These are phyloP conservation scores for Suhomyces panamericanus DNA, from an alignment of 1,139 yeast species.

Conservation along the genomic window DNA sequence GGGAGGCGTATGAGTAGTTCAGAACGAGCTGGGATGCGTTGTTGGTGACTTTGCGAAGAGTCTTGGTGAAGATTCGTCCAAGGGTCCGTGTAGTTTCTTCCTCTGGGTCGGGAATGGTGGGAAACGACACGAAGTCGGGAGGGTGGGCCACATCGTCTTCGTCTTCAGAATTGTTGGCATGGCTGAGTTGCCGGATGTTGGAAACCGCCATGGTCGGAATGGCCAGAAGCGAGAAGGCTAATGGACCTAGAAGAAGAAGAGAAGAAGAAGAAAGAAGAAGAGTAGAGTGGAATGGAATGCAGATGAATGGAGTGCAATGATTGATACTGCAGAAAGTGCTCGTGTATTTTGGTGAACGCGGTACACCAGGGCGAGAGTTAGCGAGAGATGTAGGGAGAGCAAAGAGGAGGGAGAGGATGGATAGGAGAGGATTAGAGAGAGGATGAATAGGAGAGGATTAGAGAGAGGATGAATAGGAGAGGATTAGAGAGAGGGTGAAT, in stretches of 20 bases:
- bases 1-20: constrained; percentile 25
- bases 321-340: background rate
- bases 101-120: constrained; percentile 48
- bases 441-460: background rate
- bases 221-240: background rate
- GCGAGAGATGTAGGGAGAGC: background rate
- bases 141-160: constrained; percentile 13
- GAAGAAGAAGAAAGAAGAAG: too few relatives aligned
- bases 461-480: too few relatives aligned
- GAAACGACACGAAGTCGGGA: constrained; percentile 45
- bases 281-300: too few relatives aligned
- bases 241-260: background rate
- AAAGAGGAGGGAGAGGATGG: background rate
- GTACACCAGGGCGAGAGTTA: too few relatives aligned
- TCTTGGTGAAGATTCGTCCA: constrained; percentile 37
- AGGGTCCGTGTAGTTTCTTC: constrained; percentile 32
- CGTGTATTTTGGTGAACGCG: background rate
- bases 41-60: constrained; percentile 46
- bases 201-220: constrained; percentile 3
- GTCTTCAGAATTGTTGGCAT: constrained; percentile 20
- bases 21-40: constrained; percentile 45
- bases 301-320: too few relatives aligned
- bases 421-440: background rate
- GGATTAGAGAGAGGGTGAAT: too few relatives aligned
- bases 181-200: constrained; percentile 4